Evolutionary conservation across 257 asterid species (phyloP).

Genomic region (Henckelia pumila): DNA sequence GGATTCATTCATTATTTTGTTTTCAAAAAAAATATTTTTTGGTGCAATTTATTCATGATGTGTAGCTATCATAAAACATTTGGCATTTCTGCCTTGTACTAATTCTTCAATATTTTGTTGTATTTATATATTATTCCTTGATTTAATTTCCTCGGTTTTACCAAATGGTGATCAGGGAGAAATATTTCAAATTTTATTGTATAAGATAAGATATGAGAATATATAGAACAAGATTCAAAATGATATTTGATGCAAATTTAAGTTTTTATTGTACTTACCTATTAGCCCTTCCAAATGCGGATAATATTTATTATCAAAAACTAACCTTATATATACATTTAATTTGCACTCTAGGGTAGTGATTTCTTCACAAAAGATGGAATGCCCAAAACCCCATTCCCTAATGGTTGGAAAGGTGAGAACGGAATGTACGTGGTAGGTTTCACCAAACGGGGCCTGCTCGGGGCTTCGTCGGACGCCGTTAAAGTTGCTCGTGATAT

Average conservation of each 20-base stretch:
- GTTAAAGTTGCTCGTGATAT: slow-evolving; percentile 57
- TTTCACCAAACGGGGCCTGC: slow-evolving; percentile 80
- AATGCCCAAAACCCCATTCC: slow-evolving; percentile 74
- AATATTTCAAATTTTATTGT: too few species aligned
- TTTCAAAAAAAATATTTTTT: slow-evolving; percentile 29
- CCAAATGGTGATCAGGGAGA: too few species aligned
- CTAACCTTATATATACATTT: too few species aligned
- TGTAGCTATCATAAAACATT: slow-evolving; percentile 52
- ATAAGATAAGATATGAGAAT: too few species aligned
- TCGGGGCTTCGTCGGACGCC: slow-evolving; percentile 78
- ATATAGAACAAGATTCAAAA: too few species aligned
- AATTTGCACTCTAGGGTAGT: slow-evolving; percentile 46
- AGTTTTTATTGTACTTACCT: too few species aligned
- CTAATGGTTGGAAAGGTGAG: slow-evolving; percentile 87
- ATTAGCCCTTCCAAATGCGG: too few species aligned
- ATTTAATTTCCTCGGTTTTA: too few species aligned
- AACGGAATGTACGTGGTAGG: slow-evolving; percentile 83
- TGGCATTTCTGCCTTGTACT: slow-evolving; percentile 15
- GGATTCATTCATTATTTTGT: slow-evolving; percentile 49
- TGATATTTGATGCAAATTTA: too few species aligned
- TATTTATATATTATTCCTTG: too few species aligned
- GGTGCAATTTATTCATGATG: slow-evolving; percentile 36
- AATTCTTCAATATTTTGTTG: too few species aligned
- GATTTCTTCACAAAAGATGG: slow-evolving; percentile 79
- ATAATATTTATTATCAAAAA: too few species aligned